These are phyloP conservation scores for Bondarzewia mesenterica DNA, from an alignment of 1,284 basidiomycete genomes.

Conservation along the genomic window DNA sequence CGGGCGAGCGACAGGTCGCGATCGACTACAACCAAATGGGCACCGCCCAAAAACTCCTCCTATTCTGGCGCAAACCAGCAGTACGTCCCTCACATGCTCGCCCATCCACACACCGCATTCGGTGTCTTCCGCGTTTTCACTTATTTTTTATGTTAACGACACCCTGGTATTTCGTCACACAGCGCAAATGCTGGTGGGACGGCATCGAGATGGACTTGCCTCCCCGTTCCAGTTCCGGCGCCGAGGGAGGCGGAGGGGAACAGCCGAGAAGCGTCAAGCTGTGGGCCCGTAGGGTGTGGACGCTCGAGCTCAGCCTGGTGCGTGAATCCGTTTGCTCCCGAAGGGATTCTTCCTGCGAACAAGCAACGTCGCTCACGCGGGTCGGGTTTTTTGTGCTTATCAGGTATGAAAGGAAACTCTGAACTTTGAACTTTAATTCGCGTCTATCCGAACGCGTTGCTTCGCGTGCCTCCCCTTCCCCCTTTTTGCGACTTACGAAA, in stretches of 20 bases:
- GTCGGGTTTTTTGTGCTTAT: too few relatives aligned
- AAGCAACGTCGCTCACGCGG: too few relatives aligned
- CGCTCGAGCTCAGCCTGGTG: slow-evolving; percentile 90
- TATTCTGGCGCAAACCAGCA: slow-evolving; percentile 99
- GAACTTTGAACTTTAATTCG: not conserved
- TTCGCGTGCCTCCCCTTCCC: not conserved
- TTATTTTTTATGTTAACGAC: not conserved
- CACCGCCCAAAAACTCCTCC: slow-evolving; percentile 92
- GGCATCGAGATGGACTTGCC: slow-evolving; percentile 82
- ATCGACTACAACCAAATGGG: slow-evolving; percentile 91
- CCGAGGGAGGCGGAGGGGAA: slow-evolving; percentile 43
- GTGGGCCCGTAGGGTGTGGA: slow-evolving; percentile 99
- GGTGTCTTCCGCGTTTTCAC: not conserved
- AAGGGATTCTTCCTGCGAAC: too few relatives aligned
- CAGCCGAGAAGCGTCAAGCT: slow-evolving; percentile 65
- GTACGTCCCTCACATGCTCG: slow-evolving; percentile 44
- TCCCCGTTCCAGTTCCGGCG: slow-evolving; percentile 20
- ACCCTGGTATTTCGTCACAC: slow-evolving; percentile 1
- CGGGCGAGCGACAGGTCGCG: slow-evolving; percentile 60
- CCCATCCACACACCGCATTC: slow-evolving; percentile 2
- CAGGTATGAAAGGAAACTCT: too few relatives aligned
- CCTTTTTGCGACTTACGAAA: too few relatives aligned
- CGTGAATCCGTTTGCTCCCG: not conserved
- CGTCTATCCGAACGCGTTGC: not conserved
- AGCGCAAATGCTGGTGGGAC: slow-evolving; percentile 99